Base-by-base conservation (phyloP, 140 eudicot species). In the Ambrosia hybrid region DNA sequence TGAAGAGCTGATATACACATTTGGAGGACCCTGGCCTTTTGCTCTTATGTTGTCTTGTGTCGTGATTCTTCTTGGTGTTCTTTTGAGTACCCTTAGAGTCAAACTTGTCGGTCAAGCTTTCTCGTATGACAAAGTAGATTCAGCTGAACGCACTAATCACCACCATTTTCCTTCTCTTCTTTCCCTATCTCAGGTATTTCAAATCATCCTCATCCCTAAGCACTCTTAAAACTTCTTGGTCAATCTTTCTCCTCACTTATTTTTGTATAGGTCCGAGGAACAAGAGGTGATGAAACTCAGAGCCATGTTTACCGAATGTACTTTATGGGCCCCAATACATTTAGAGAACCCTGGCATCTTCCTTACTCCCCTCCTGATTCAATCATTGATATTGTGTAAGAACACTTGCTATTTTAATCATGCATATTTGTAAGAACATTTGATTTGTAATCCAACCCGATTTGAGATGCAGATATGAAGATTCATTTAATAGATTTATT, bases 341-440 rank as follows among this genome's bases (percentile, higher is more conserved):
- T 92, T 73, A 87, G 98, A 85, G 96, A 92, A 81, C 98, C 98
- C 12, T 92, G 96, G 96, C 98, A 92, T 87, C 98, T 89, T 78
- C 95, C 98, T 69, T 92, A 89, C 80, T 92, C 98, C 17, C 98
- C 98, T 70, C 98, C 96, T 38, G 68, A 81, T 75, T 89, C 89
- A 49, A 89, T 92, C 79, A 83, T 87, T 75, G 87, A 87, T 72
- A 92, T 92, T 51, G 98, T 92, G 98, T 89, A 92, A 89, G 96
- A 73, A 62, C 75, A 45, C 61, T 39, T 34, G 52, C 57, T 26
- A 16, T 26, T 57, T 57, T 10, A n/a, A 43, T 71, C 45, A 39
- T 4, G 45, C 45, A 39, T 4, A 11, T 5, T 65, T 38, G 12
- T 4, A 65, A 66, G 64, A 53, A 30, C 37, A 55, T 39, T 15